Evolutionary conservation across 2,329 filamentous ascomycete genomes (phyloP).

Genomic region (Akanthomyces uredinophilus): DNA sequence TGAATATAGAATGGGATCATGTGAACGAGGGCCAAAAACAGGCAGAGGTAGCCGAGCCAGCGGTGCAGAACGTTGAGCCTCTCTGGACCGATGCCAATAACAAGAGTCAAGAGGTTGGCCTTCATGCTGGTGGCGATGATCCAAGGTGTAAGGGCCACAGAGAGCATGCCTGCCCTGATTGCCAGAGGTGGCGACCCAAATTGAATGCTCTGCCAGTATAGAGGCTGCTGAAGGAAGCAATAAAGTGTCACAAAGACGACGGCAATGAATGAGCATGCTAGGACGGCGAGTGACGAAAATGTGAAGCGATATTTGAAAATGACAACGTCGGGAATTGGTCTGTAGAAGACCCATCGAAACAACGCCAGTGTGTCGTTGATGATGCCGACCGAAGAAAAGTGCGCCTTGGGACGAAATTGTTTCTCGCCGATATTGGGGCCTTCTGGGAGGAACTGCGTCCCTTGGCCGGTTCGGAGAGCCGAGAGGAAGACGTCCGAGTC

Average conservation of each 20-base stretch:
- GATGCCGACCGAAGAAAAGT: conserved; percentile 67
- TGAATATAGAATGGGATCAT: conserved; percentile 86
- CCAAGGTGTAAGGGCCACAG: conserved; percentile 88
- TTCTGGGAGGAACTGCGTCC: conserved; percentile 71
- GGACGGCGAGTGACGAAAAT: conserved; percentile 73
- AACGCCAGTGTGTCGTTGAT: conserved; percentile 78
- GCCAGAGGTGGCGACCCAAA: conserved; percentile 86
- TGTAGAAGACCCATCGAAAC: conserved; percentile 84
- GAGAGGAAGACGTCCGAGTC: conserved; percentile 44
- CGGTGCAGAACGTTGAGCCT: conserved; percentile 88
- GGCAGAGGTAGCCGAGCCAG: conserved; percentile 82
- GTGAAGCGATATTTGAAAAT: conserved; percentile 65
- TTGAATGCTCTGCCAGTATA: conserved; percentile 83
- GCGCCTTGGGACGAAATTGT: conserved; percentile 59
- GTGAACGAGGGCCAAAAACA: conserved; percentile 78
- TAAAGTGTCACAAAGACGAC: conserved; percentile 72
- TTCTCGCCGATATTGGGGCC: conserved; percentile 52
- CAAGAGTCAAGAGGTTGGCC: conserved; percentile 73
- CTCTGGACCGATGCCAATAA: conserved; percentile 90
- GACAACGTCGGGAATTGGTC: conserved; percentile 70
- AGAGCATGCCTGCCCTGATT: conserved; percentile 84
- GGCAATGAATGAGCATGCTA: conserved; percentile 62
- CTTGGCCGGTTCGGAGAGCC: conserved; percentile 45
- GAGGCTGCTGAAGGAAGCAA: conserved; percentile 78
- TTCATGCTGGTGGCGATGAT: conserved; percentile 88